phyloP scores from a whole-genome alignment of 495 filamentous ascomycete species.

The Penicillium nucicola region DNA sequence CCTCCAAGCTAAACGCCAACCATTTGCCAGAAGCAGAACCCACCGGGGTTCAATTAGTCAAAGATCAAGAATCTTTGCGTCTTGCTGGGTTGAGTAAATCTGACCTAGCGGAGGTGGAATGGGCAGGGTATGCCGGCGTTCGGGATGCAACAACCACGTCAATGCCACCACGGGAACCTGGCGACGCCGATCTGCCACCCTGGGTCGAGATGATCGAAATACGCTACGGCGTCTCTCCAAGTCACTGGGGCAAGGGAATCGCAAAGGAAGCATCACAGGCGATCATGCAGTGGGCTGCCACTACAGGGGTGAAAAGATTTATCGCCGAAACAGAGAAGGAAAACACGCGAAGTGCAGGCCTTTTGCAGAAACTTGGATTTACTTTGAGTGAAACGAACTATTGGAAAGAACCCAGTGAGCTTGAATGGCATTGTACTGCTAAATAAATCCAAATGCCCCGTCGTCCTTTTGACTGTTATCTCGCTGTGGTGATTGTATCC shows the following conservation, averaged over 20 bases:
- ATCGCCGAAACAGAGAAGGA: slow-evolving; percentile 26
- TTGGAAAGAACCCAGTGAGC: slow-evolving; percentile 25
- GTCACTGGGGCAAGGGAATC: slow-evolving; percentile 20
- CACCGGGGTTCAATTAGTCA: neutral
- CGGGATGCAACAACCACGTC: slow-evolving; percentile 27
- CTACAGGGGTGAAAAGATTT: slow-evolving; percentile 22
- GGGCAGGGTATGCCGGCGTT: slow-evolving; percentile 27
- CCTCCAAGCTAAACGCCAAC: too few species aligned
- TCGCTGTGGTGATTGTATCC: too few species aligned
- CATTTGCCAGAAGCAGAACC: neutral
- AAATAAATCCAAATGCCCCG: neutral
- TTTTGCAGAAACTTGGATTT: slow-evolving; percentile 25
- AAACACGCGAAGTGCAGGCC: slow-evolving; percentile 16
- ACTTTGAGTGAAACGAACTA: slow-evolving; percentile 19
- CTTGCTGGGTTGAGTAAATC: neutral
- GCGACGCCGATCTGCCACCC: slow-evolving; percentile 13
- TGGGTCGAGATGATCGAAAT: slow-evolving; percentile 28
- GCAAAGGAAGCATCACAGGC: slow-evolving; percentile 20
- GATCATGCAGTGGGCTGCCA: slow-evolving; percentile 18
- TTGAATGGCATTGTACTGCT: slow-evolving; percentile 18
- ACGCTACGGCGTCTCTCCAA: slow-evolving; percentile 19
- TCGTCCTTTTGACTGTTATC: too few species aligned
- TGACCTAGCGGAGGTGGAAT: slow-evolving; percentile 8
- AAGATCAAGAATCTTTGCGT: neutral
- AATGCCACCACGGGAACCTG: slow-evolving; percentile 10